phyloP scores from a whole-genome alignment of 1,284 basidiomycete species.

The Ceratobasidium sp. region DNA sequence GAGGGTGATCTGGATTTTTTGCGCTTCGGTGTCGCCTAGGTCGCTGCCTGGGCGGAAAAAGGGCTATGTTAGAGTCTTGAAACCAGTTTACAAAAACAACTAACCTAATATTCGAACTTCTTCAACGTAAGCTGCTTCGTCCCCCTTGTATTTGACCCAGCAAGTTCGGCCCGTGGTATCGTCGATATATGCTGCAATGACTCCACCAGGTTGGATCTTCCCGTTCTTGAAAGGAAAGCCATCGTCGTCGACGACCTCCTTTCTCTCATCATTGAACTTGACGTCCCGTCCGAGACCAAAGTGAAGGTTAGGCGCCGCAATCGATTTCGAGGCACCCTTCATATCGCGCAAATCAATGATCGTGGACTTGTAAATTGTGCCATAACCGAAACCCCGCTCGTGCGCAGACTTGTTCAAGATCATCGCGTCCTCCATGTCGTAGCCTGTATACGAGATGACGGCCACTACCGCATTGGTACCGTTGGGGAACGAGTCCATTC shows the following conservation, averaged over 20 bases:
- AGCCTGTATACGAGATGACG: conserved; percentile 99
- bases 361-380: conserved; percentile 95
- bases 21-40: conserved; percentile 83
- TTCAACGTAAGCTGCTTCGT: conserved; percentile 90
- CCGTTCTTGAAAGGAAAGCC: conserved; percentile 85
- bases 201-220: conserved; percentile 74
- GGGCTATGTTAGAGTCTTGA: neutral
- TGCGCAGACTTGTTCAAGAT: conserved; percentile 99
- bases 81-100: conserved; percentile 45
- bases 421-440: conserved; percentile 99
- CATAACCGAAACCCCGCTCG: conserved; percentile 97
- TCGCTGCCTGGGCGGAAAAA: conserved; percentile 68
- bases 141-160: conserved; percentile 96
- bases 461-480: conserved; percentile 98
- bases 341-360: conserved; percentile 89
- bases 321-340: conserved; percentile 60
- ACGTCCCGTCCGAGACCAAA: conserved; percentile 89
- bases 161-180: conserved; percentile 84
- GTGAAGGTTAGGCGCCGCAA: conserved; percentile 56
- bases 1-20: conserved; percentile 93
- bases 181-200: conserved; percentile 84
- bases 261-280: conserved; percentile 62
- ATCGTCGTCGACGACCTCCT: conserved; percentile 78
- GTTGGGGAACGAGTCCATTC: conserved; percentile 98
- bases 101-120: conserved; percentile 89